Evolutionary conservation across 495 filamentous ascomycete species (phyloP), one percentile per base, ranked within the genome.

Genomic region (Astrothelium subdiscretum): DNA sequence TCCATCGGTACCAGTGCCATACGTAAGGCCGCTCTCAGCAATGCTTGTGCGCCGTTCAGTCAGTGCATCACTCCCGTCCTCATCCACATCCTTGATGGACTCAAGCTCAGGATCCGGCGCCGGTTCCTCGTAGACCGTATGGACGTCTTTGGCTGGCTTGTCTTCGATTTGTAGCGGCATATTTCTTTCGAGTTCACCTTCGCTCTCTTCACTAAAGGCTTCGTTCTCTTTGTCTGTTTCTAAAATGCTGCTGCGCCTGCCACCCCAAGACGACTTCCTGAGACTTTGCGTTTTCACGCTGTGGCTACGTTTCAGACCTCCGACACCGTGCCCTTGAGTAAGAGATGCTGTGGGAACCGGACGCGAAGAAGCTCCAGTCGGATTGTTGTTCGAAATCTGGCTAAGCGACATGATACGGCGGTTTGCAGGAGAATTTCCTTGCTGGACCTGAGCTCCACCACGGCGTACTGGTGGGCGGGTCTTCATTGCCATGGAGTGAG

Each of bases 371-470:
- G 72, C 74, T 12, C 87, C 85, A 4, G 77, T 74, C 4, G 81
- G 75, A 4, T 85, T 78, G 69, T 96, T 96, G 61, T 86, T 84
- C 8, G 81, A 87, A 22, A 97, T 92, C 70, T 96, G 87, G 70
- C 86, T 95, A 42, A 97, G 82, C 59, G 89, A 94, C 43, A 92
- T 81, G 65, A 96, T 96, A 12, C 94, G 85, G 2, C 92, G 83
- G 40, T 77, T 78, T 26, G 84, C 78, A 20, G 81, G 75, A 8
- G 48, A 54, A 29, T 54, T 54, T 8, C 48, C 62, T 31, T 80
- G 79, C 15, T 74, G 35, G 11, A 65, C 59, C 3, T 68, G 63
- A 42, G 57, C 66, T 8, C 61, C 65, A 32, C 71, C 71, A 60
- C 72, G 70, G 31, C 68, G 69, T 11, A 70, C 58, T 20, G 64